Percentiles rank a stretch among this genome's conserved stretches.
Evolutionary conservation across 164 flowering plant species (phyloP).

Genomic region (Buxus sempervirens): DNA sequence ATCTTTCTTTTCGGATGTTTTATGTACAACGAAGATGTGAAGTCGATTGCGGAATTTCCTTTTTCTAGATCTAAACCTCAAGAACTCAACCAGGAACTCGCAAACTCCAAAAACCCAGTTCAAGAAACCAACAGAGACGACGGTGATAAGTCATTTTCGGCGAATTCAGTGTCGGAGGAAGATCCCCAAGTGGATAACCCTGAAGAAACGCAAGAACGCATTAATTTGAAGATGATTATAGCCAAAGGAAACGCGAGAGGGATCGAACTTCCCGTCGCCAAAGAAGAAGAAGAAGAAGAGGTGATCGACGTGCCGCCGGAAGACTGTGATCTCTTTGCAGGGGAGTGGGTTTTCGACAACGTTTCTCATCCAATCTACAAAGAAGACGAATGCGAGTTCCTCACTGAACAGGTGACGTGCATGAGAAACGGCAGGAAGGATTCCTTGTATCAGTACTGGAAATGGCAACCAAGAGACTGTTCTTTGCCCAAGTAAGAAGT

Average conservation of each 20-base stretch:
- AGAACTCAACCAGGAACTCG: conserved; percentile 26
- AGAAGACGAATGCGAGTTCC: conserved; percentile 85
- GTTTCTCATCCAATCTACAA: conserved; percentile 66
- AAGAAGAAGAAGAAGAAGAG: conserved; percentile 27
- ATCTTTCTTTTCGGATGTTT: conserved; percentile 76
- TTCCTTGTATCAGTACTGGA: conserved; percentile 84
- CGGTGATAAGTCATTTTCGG: conserved; percentile 3
- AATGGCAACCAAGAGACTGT: conserved; percentile 93
- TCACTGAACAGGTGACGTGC: conserved; percentile 84
- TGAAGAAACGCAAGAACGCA: conserved; percentile 20
- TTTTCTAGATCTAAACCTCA: conserved; percentile 51
- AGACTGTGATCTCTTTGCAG: conserved; percentile 79
- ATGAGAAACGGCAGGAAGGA: conserved; percentile 84
- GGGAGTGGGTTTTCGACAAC: conserved; percentile 85
- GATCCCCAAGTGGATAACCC: conserved; percentile 27
- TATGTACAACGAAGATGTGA: conserved; percentile 95
- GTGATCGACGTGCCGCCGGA: conserved; percentile 57
- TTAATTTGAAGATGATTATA: conserved; percentile 10
- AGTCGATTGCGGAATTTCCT: conserved; percentile 87
- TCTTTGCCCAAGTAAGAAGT: conserved; percentile 54
- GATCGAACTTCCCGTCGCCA: conserved; percentile 16
- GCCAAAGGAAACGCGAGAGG: conserved; percentile 18
- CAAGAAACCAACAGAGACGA: conserved; percentile 15
- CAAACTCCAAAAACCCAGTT: conserved; percentile 16
- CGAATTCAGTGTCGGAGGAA: conserved; percentile 30